Base-by-base conservation (phyloP, 2,329 filamentous ascomycete species). In the Corinectria fuckeliana region DNA sequence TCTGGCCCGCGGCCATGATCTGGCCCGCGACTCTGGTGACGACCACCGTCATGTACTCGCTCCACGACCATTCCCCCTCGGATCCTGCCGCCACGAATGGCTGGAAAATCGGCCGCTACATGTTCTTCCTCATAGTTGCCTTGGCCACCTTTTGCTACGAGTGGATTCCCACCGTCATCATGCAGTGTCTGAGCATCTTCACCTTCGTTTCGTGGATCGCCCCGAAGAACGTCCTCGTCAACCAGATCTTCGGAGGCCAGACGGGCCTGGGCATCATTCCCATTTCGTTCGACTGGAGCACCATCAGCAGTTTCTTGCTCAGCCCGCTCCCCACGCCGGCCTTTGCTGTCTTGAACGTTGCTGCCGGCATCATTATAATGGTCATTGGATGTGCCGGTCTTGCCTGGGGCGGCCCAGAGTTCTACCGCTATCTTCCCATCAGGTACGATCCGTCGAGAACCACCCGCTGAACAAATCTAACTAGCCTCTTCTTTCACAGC, bases 111-210 rank as follows among this genome's bases (percentile, higher is more conserved):
- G 82, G 85, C 16, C 83, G 87, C 47, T 89, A 88, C 73, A 80
- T 80, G 61, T 85, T 85, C 71, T 90, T 90, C 76, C 70, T 88
- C 52, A 81, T 83, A 62, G 78, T 87, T 26, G 83, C 84, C 62
- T 69, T 75, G 25, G 80, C 75, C 13, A 80, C 83, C 21, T 81
- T 81, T 59, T 71, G 80, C 36, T 83, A 84, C 82, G 85, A 87
- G 67, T 88, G 83, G 82, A 81, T 88, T 64, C 86, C 87, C 0
- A 85, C 84, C 3, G 85, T 83, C 68, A 83, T 90, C 36, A 87
- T 85, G 58, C 84, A 85, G 51, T 86, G 85, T 50, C 75, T 90
- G 4, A 85, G 82, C 38, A 80, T 84, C 63, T 89, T 89, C 67
- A 85, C 85, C 28, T 88, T 85, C 71, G 74, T 85, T 23, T 87